These are phyloP conservation scores for Crepidotus variabilis DNA, from an alignment of 768 basidiomycete genomes.

Conservation along the genomic window DNA sequence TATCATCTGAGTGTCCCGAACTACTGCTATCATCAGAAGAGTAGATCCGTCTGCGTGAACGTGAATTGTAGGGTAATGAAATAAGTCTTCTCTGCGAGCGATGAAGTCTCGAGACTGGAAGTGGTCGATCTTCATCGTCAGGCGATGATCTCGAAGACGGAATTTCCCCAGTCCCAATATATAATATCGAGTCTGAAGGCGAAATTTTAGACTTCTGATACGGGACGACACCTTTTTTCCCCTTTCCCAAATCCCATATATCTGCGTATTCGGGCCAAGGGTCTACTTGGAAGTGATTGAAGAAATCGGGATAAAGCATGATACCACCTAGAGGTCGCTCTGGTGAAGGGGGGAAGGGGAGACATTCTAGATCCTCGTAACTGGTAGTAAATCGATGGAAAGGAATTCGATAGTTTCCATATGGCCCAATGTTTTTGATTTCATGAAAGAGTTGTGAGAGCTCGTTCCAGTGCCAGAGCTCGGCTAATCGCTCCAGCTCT, in stretches of 20 bases:
- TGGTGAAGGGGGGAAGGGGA: conserved; percentile 5
- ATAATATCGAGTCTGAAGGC: not conserved
- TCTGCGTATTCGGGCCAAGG: conserved; percentile 9
- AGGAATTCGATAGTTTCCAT: conserved; percentile 6
- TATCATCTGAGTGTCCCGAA: not conserved
- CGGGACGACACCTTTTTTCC: not conserved
- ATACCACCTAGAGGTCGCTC: conserved; percentile 11
- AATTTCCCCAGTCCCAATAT: not conserved
- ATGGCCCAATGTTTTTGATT: conserved; percentile 14
- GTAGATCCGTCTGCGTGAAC: not conserved
- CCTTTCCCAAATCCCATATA: conserved; percentile 2
- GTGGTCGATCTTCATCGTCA: not conserved
- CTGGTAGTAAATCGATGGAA: conserved; percentile 7
- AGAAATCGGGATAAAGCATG: conserved; percentile 11
- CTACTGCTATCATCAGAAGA: not conserved
- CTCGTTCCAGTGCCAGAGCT: conserved; percentile 23
- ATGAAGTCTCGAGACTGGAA: not conserved
- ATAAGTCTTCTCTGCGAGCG: not conserved
- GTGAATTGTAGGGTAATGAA: not conserved
- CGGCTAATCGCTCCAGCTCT: conserved; percentile 16
- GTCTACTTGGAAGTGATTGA: conserved; percentile 2
- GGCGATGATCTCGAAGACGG: not conserved
- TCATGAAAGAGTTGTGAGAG: conserved; percentile 23
- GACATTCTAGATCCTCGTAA: conserved; percentile 5
- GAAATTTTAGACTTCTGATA: not conserved